phyloP scores from a whole-genome alignment of 495 filamentous ascomycete genomes.

The Penicillium parvum region DNA sequence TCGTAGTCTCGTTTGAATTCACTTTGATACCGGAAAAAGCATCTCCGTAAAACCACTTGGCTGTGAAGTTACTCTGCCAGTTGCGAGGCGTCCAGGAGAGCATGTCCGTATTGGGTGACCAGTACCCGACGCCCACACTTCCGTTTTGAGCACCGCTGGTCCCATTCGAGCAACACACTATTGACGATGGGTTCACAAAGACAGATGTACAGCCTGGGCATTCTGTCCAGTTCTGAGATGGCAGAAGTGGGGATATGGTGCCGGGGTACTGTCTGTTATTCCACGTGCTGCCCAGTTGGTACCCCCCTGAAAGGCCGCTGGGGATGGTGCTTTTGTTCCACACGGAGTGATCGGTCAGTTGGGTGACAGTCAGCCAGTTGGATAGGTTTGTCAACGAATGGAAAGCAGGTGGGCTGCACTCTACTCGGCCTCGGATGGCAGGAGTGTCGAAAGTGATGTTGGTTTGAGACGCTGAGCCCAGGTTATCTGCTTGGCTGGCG shows the following conservation, averaged over 20 bases:
- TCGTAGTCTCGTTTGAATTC: neutral
- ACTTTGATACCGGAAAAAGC: constrained; percentile 8
- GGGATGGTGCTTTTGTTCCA: constrained; percentile 17
- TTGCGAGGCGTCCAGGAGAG: constrained; percentile 1
- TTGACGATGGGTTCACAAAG: constrained; percentile 15
- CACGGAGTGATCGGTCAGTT: constrained; percentile 12
- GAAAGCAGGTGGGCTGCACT: constrained; percentile 18
- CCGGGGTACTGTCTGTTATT: neutral
- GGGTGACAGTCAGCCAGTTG: constrained; percentile 19
- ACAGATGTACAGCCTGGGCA: constrained; percentile 19
- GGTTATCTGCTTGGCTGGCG: neutral
- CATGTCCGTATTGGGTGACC: constrained; percentile 18
- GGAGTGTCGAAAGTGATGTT: constrained; percentile 27
- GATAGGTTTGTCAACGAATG: constrained; percentile 14
- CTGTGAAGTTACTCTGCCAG: constrained; percentile 28
- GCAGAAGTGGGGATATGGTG: constrained; percentile 3
- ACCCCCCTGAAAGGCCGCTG: constrained; percentile 6
- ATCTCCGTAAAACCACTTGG: constrained; percentile 29
- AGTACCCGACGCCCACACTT: constrained; percentile 24
- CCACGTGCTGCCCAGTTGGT: constrained; percentile 8
- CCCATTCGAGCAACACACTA: constrained; percentile 31
- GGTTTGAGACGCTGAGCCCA: constrained; percentile 4
- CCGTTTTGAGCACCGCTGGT: constrained; percentile 10
- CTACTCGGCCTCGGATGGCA: constrained; percentile 26
- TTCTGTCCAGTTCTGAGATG: constrained; percentile 1